A percentile compares a stretch with the other conserved stretches of the same genome.
phyloP scores from a whole-genome alignment of 768 basidiomycete genomes.

The Suillus clintonianus region DNA sequence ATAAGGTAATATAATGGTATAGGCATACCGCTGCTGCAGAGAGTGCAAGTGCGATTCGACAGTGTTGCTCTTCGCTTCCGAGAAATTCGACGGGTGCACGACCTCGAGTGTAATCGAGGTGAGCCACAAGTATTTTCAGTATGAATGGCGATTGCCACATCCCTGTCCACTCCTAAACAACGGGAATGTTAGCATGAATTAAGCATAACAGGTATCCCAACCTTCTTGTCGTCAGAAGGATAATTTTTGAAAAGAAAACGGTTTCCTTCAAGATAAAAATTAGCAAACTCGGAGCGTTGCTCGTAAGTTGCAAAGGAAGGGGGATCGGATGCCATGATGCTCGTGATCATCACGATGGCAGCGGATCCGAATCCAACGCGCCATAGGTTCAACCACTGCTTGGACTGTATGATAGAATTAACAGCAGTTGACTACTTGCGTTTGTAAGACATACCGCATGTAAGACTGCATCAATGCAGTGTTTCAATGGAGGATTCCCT shows the following conservation, averaged over 20 bases:
- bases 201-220: not conserved
- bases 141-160: conserved; percentile 4
- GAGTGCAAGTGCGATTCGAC: conserved; percentile 9
- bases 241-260: not conserved
- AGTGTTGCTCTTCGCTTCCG: not conserved
- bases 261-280: not conserved
- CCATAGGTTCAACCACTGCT: not conserved
- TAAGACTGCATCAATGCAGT: not conserved
- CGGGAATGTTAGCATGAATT: not conserved
- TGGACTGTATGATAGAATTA: not conserved
- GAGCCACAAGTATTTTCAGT: not conserved
- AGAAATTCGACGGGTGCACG: not conserved
- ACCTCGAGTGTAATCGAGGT: conserved; percentile 10
- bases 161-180: conserved; percentile 12
- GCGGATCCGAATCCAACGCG: not conserved
- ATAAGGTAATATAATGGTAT: not conserved
- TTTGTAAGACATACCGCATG: not conserved
- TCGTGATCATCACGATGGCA: not conserved
- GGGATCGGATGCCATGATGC: not conserved
- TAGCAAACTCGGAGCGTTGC: not conserved
- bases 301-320: not conserved
- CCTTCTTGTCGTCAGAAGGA: not conserved
- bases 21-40: conserved; percentile 9
- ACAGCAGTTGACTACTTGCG: not conserved
- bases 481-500: conserved; percentile 1